Evolutionary conservation across 352 stramenopile genomes (phyloP).

Genomic region (Elongisporangium undulatum): DNA sequence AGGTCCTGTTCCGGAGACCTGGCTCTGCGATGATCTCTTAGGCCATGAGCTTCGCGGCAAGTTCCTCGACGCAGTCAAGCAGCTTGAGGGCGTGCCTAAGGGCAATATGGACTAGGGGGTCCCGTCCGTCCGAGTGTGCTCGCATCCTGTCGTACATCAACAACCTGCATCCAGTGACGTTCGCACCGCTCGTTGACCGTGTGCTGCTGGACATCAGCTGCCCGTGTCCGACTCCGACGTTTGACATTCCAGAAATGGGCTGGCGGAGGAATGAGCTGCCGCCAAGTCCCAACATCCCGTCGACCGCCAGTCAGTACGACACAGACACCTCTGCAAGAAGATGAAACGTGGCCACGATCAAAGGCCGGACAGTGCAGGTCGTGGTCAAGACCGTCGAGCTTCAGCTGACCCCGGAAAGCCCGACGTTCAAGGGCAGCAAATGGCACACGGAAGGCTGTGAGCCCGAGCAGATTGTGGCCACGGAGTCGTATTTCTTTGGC

Average conservation of each 20-base stretch:
- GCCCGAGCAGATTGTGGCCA: slow-evolving; percentile 26
- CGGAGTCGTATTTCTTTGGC: slow-evolving; percentile 30
- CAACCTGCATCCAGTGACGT: slow-evolving; percentile 23
- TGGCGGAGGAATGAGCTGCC: not conserved
- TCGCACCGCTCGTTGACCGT: slow-evolving; percentile 21
- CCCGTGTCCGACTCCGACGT: not conserved
- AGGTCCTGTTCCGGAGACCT: not conserved
- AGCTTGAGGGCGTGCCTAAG: too few relatives aligned
- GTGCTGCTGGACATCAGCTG: slow-evolving; percentile 6
- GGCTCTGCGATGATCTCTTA: not conserved
- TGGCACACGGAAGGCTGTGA: slow-evolving; percentile 28
- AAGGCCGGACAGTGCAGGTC: slow-evolving; percentile 18
- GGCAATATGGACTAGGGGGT: too few relatives aligned
- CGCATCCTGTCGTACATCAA: slow-evolving; percentile 32
- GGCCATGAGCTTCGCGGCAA: slow-evolving; percentile 1
- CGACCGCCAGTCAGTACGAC: not conserved
- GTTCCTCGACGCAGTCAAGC: too few relatives aligned
- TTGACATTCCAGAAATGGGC: not conserved
- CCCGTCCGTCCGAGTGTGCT: slow-evolving; percentile 1
- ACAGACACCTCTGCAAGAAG: not conserved
- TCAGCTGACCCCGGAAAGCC: slow-evolving; percentile 25
- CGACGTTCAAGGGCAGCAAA: slow-evolving; percentile 14
- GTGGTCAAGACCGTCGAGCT: slow-evolving; percentile 34
- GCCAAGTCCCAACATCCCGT: not conserved
- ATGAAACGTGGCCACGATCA: slow-evolving; percentile 4